Percentiles rank a stretch among this genome's conserved stretches.
phyloP scores from a whole-genome alignment of 2,329 filamentous ascomycete genomes.

The Sarocladium oryzae region DNA sequence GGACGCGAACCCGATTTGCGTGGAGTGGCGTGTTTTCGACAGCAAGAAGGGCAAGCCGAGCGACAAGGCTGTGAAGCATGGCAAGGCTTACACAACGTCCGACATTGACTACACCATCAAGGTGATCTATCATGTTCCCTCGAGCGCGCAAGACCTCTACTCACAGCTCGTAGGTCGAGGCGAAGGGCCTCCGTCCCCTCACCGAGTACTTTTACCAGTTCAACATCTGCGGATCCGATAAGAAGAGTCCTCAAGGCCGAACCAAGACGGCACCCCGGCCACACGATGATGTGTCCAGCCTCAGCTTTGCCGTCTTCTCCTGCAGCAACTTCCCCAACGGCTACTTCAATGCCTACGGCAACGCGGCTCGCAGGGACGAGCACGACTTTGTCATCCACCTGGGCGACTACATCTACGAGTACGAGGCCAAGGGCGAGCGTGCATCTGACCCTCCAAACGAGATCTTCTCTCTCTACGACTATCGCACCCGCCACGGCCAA shows the following conservation, averaged over 20 bases:
- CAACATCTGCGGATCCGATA: conserved; percentile 56
- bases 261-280: conserved; percentile 62
- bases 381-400: conserved; percentile 55
- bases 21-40: conserved; percentile 55
- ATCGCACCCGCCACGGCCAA: conserved; percentile 33
- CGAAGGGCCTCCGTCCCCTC: conserved; percentile 52
- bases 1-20: conserved; percentile 52
- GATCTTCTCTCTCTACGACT: conserved; percentile 33
- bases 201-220: conserved; percentile 67
- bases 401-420: conserved; percentile 63
- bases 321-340: conserved; percentile 58
- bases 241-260: conserved; percentile 54
- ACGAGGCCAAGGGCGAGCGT: conserved; percentile 39
- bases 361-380: conserved; percentile 50
- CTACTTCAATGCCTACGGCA: conserved; percentile 56
- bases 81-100: conserved; percentile 60
- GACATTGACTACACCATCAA: conserved; percentile 74
- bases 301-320: conserved; percentile 63
- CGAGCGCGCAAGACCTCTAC: neutral
- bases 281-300: conserved; percentile 47
- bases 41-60: conserved; percentile 34
- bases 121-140: conserved; percentile 32
- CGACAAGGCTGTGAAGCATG: conserved; percentile 42
- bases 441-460: conserved; percentile 21
- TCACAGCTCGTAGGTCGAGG: conserved; percentile 48